Conservation (phyloP, 202 grass and related monocot species). For the Bolboschoenoplectus hybrid region DNA sequence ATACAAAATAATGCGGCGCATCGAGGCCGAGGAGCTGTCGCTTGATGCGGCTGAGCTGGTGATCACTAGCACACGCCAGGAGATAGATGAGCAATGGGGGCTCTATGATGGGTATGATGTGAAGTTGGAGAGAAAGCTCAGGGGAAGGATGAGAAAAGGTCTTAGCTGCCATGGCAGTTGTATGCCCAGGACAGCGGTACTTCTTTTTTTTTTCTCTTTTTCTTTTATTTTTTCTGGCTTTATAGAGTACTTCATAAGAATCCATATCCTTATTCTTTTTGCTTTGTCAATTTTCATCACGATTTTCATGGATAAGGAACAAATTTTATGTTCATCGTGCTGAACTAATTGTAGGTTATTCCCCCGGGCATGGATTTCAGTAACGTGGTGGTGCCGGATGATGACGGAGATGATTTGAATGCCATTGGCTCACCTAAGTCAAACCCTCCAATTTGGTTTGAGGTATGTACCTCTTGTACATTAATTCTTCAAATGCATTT, state of each 20-base stretch:
- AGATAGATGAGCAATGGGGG: constrained; percentile 99
- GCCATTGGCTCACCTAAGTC: constrained; percentile 59
- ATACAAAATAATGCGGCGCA: constrained; percentile 96
- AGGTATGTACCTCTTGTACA: constrained; percentile 49
- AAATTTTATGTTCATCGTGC: not conserved
- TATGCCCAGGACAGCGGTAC: constrained; percentile 91
- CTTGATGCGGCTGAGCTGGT: constrained; percentile 89
- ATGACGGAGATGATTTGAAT: constrained; percentile 70
- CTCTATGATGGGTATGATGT: constrained; percentile 92
- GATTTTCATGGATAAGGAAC: not conserved
- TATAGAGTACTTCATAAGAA: not conserved
- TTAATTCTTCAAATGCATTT: not conserved
- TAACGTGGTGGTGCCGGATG: constrained; percentile 72
- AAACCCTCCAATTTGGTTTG: constrained; percentile 75
- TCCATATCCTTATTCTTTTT: not conserved
- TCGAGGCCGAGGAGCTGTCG: constrained; percentile 86
- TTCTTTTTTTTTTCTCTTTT: not conserved
- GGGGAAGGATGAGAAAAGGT: constrained; percentile 57
- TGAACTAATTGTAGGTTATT: constrained; percentile 66
- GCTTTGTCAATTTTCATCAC: not conserved
- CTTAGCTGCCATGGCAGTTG: constrained; percentile 69
- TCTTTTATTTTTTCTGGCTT: not conserved
- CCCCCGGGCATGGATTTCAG: constrained; percentile 99
- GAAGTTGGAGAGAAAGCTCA: constrained; percentile 76
- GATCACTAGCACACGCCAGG: constrained; percentile 89